Conservation (phyloP, 176 grass and related monocot genomes). For the Juncus inflexus region DNA sequence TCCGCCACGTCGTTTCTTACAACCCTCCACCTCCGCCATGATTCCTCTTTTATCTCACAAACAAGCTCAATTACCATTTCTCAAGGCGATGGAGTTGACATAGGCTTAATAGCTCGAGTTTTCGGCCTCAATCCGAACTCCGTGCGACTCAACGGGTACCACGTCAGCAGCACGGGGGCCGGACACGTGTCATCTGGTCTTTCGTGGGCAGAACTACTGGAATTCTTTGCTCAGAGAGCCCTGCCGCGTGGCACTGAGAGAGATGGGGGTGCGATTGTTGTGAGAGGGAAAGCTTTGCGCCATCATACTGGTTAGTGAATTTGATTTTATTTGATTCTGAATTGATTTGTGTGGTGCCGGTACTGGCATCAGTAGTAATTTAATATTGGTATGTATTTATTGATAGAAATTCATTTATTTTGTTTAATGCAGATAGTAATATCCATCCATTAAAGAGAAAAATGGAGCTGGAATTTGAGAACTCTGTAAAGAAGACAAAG, state of each 20-base stretch:
- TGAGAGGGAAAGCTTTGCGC: conserved; percentile 3
- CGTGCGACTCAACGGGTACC: conserved; percentile 15
- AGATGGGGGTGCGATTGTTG: conserved; percentile 10
- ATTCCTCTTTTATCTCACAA: neutral
- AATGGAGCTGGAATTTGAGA: neutral
- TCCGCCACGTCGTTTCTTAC: no score
- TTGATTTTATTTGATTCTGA: neutral
- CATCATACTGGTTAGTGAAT: conserved; percentile 1
- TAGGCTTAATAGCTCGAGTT: conserved; percentile 8
- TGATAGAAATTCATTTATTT: neutral
- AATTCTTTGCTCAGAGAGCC: conserved; percentile 9
- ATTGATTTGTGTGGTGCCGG: neutral
- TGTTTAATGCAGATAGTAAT: conserved; percentile 3
- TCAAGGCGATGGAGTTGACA: neutral
- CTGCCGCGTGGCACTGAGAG: neutral
- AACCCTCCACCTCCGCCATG: conserved; percentile 6
- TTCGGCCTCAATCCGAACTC: conserved; percentile 2
- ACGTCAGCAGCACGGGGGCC: neutral
- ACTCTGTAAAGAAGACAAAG: neutral
- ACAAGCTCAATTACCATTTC: neutral
- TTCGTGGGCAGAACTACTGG: neutral
- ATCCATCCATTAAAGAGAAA: conserved; percentile 2
- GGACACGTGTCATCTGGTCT: neutral
- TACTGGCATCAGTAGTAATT: neutral
- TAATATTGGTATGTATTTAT: neutral